These are phyloP conservation scores for Grosmannia penicillata DNA, from an alignment of 2,329 filamentous ascomycete species.

Conservation along the genomic window DNA sequence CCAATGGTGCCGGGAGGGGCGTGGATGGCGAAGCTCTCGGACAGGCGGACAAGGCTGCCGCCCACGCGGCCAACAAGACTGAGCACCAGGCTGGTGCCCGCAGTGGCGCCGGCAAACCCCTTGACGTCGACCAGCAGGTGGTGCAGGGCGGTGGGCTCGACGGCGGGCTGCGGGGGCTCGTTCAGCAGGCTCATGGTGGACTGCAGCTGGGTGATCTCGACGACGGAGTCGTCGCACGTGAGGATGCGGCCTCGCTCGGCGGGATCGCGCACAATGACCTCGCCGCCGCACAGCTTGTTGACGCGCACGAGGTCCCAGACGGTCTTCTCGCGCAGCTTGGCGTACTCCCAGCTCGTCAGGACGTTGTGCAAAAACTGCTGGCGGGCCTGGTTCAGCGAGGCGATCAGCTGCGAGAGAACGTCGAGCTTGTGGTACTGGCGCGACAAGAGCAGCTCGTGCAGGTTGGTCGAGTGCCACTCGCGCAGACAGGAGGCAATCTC, in stretches of 20 bases:
- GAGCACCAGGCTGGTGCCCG: slow-evolving; percentile 60
- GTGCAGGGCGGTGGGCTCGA: slow-evolving; percentile 60
- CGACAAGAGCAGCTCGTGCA: slow-evolving; percentile 78
- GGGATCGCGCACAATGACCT: slow-evolving; percentile 90
- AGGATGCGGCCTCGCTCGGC: slow-evolving; percentile 68
- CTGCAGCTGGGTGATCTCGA: slow-evolving; percentile 81
- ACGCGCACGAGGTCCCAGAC: slow-evolving; percentile 92
- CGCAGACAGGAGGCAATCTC: slow-evolving; percentile 93
- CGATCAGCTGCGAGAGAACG: slow-evolving; percentile 65
- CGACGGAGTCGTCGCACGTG: slow-evolving; percentile 83
- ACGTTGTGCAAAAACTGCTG: slow-evolving; percentile 91
- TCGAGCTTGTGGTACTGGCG: slow-evolving; percentile 72
- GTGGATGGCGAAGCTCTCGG: slow-evolving; percentile 70
- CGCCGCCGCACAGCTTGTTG: slow-evolving; percentile 86
- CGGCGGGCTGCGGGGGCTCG: slow-evolving; percentile 53
- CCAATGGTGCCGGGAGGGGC: slow-evolving; percentile 59
- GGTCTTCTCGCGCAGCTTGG: slow-evolving; percentile 67
- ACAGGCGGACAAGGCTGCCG: slow-evolving; percentile 50
- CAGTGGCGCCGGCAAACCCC: slow-evolving; percentile 62
- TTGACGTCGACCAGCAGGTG: slow-evolving; percentile 75
- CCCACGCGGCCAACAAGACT: slow-evolving; percentile 62
- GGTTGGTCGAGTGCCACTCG: slow-evolving; percentile 96
- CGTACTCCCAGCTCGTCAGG: slow-evolving; percentile 72
- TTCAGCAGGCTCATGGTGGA: slow-evolving; percentile 92
- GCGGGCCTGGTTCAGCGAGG: slow-evolving; percentile 68